Percentiles rank a stretch among this genome's conserved stretches.
Conservation (phyloP, 1,284 basidiomycete genomes). For the Hymenochaete sp. region DNA sequence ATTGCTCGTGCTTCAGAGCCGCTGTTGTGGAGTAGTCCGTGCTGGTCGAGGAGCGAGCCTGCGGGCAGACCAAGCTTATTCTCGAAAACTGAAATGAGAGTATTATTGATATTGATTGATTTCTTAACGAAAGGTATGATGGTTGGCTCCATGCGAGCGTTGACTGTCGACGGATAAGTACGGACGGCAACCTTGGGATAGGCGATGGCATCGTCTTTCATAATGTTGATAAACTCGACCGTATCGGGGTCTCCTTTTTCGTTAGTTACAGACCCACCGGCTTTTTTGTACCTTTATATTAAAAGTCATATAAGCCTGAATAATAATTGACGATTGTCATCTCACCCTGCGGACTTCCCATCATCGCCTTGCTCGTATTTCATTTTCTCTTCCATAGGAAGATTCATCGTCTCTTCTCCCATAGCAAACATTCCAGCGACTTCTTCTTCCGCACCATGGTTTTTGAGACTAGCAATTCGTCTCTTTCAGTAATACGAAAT, state of each 20-base stretch:
- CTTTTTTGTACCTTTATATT: slow-evolving; percentile 56
- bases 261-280: slow-evolving; percentile 54
- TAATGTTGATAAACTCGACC: slow-evolving; percentile 57
- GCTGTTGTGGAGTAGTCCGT: slow-evolving; percentile 39
- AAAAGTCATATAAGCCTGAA: no score
- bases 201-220: slow-evolving; percentile 56
- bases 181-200: slow-evolving; percentile 45
- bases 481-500: background rate
- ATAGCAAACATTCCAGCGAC: slow-evolving; percentile 52
- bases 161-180: slow-evolving; percentile 46
- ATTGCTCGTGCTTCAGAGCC: slow-evolving; percentile 56
- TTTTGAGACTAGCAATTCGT: slow-evolving; percentile 42
- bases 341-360: slow-evolving; percentile 53
- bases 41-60: slow-evolving; percentile 39
- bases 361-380: slow-evolving; percentile 57
- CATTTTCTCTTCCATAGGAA: slow-evolving; percentile 56
- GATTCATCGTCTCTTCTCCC: slow-evolving; percentile 45
- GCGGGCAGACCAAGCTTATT: slow-evolving; percentile 44
- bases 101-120: slow-evolving; percentile 46
- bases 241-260: slow-evolving; percentile 46
- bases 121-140: slow-evolving; percentile 50
- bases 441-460: slow-evolving; percentile 49
- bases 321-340: no score
- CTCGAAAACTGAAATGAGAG: slow-evolving; percentile 48
- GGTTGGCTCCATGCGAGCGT: slow-evolving; percentile 39